Conservation (phyloP, 116 monocot genomes). For the Papilionanthe hybrid region DNA sequence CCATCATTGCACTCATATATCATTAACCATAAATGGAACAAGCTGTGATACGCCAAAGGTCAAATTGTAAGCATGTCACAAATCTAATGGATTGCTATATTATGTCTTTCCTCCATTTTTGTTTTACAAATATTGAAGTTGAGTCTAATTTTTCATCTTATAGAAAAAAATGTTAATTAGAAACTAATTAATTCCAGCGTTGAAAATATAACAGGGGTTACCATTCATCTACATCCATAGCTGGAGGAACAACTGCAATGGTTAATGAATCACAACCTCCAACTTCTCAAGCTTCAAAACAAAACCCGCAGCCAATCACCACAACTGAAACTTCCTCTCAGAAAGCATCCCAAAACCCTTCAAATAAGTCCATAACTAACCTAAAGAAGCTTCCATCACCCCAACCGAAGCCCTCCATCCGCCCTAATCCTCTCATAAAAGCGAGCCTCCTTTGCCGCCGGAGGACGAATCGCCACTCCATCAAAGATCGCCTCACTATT, state of each 20-base stretch:
- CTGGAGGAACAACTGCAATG: constrained; percentile 4
- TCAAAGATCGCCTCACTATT: constrained; percentile 27
- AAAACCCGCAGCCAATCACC: constrained; percentile 5
- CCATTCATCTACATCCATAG: constrained; percentile 13
- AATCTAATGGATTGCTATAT: no score
- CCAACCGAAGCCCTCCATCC: constrained; percentile 4
- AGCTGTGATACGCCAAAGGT: no score
- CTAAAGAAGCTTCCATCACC: constrained; percentile 12
- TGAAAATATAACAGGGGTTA: constrained; percentile 19
- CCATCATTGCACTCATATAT: no score
- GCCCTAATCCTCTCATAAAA: constrained; percentile 29
- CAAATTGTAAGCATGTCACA: no score
- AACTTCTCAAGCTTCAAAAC: constrained; percentile 23
- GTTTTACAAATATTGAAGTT: no score
- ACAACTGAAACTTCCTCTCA: constrained; percentile 5
- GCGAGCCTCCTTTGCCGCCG: constrained; percentile 46
- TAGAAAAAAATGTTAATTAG: no score
- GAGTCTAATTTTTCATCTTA: no score
- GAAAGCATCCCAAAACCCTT: constrained; percentile 20
- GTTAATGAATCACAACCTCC: background rate
- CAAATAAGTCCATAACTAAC: constrained; percentile 21
- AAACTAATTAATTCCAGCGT: background rate
- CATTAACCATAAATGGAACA: no score
- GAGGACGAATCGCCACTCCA: constrained; percentile 38
- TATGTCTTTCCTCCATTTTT: no score